phyloP scores from a whole-genome alignment of 139 green algal species.

The Limnomonas spitsbergensis region DNA sequence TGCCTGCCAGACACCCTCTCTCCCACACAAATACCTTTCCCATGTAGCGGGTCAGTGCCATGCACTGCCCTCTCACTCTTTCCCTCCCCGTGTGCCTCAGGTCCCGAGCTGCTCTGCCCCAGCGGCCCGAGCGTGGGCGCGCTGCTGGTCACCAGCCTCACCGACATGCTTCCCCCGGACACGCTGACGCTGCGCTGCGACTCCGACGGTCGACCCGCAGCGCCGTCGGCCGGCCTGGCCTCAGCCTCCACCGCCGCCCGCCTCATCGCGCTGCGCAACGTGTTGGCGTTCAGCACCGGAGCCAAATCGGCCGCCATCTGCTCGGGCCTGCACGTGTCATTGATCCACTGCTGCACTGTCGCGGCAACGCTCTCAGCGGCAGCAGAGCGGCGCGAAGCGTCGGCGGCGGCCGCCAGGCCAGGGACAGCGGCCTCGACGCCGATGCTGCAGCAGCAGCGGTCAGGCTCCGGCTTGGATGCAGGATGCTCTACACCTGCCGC shows the following conservation, averaged over 20 bases:
- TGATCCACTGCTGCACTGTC: constrained; percentile 29
- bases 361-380: neutral
- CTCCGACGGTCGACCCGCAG: neutral
- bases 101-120: neutral
- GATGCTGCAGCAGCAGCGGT: too few species aligned
- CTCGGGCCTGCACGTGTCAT: constrained; percentile 30
- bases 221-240: neutral
- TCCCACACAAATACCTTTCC: too few species aligned
- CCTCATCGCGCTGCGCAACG: constrained; percentile 45
- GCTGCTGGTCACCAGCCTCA: neutral
- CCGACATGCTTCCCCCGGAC: constrained; percentile 1
- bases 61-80: too few species aligned
- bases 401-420: too few species aligned
- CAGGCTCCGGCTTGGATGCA: too few species aligned
- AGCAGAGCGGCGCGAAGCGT: too few species aligned
- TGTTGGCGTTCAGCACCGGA: constrained; percentile 38
- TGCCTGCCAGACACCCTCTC: too few species aligned
- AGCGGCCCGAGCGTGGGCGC: neutral
- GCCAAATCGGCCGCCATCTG: constrained; percentile 42
- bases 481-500: too few species aligned
- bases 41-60: too few species aligned
- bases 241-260: neutral
- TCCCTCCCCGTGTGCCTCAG: neutral
- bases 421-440: too few species aligned
- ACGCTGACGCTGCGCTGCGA: neutral